Percentiles rank a stretch among this genome's conserved stretches.
phyloP scores from a whole-genome alignment of 1,139 yeast species.

The Suhomyces coccinellae region DNA sequence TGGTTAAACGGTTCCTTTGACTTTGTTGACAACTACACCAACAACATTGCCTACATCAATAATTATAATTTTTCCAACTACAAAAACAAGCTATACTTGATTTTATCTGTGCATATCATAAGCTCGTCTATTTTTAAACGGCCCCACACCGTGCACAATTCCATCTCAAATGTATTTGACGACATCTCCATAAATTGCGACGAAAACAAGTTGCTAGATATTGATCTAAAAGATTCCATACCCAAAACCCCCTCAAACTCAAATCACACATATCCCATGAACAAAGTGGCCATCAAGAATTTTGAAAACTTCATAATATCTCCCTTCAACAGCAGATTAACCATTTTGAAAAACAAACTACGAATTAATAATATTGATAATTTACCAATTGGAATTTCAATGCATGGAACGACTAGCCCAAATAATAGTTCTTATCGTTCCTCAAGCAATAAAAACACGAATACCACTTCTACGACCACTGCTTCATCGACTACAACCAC shows the following conservation, averaged over 20 bases:
- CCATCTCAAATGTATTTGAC: constrained; percentile 13
- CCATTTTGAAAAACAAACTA: constrained; percentile 13
- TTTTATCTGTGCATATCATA: constrained; percentile 45
- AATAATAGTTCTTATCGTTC: background rate
- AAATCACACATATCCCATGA: constrained; percentile 22
- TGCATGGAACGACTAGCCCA: background rate
- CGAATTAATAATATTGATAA: constrained; percentile 10
- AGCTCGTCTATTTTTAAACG: constrained; percentile 31
- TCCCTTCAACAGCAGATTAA: constrained; percentile 34
- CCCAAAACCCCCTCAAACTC: constrained; percentile 22
- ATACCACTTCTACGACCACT: constrained; percentile 19
- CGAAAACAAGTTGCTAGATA: constrained; percentile 16
- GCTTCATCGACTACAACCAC: constrained; percentile 15
- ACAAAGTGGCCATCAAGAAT: constrained; percentile 52
- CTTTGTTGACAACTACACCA: constrained; percentile 14
- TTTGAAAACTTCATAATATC: constrained; percentile 54
- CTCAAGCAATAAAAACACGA: background rate
- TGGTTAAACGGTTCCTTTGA: constrained; percentile 17
- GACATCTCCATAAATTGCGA: constrained; percentile 19
- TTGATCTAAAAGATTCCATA: constrained; percentile 13
- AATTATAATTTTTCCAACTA: constrained; percentile 19
- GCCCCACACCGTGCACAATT: constrained; percentile 17
- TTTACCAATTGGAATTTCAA: constrained; percentile 4
- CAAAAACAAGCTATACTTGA: constrained; percentile 35
- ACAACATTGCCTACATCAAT: constrained; percentile 15